Percentiles rank a stretch among this genome's conserved stretches.
These are phyloP conservation scores for Fraxinus sp. DNA, from an alignment of 305 asterid genomes.

Conservation along the genomic window DNA sequence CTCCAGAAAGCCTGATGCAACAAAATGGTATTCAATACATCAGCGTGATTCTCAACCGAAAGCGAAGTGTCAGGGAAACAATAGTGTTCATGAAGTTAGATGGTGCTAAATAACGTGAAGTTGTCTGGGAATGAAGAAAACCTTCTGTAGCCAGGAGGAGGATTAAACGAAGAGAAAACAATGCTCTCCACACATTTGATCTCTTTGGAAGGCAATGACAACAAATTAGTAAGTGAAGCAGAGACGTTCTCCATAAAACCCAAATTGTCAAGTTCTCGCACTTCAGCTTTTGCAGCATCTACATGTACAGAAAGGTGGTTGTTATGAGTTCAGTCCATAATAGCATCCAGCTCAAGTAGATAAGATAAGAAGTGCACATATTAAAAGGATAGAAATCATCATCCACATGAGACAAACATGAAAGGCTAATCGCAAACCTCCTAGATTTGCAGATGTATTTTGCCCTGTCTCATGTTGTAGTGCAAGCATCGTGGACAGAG, in stretches of 20 bases:
- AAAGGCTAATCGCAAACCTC: slow-evolving; percentile 42
- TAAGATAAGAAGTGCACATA: slow-evolving; percentile 1
- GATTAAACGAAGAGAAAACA: slow-evolving; percentile 81
- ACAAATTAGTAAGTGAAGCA: slow-evolving; percentile 57
- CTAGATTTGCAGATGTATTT: slow-evolving; percentile 46
- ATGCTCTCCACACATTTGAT: slow-evolving; percentile 67
- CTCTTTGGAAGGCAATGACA: slow-evolving; percentile 62
- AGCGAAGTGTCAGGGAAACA: not conserved
- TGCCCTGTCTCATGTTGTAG: slow-evolving; percentile 60
- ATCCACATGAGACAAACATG: not conserved
- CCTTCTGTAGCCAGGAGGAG: slow-evolving; percentile 91
- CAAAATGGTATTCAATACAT: slow-evolving; percentile 29
- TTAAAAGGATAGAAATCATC: slow-evolving; percentile 1
- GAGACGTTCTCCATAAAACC: slow-evolving; percentile 65
- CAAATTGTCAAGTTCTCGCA: slow-evolving; percentile 63
- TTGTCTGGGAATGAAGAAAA: slow-evolving; percentile 20
- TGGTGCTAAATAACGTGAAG: not conserved
- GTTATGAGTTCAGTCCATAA: slow-evolving; percentile 11
- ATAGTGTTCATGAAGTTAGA: not conserved
- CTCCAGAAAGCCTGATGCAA: slow-evolving; percentile 78
- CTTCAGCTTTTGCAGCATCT: slow-evolving; percentile 64
- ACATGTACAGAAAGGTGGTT: slow-evolving; percentile 22
- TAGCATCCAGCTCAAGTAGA: not conserved
- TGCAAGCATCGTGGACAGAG: slow-evolving; percentile 74
- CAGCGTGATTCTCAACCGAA: slow-evolving; percentile 7